These are phyloP conservation scores for Geotrichum aggregatum DNA, from an alignment of 1,139 yeast species.

Conservation along the genomic window DNA sequence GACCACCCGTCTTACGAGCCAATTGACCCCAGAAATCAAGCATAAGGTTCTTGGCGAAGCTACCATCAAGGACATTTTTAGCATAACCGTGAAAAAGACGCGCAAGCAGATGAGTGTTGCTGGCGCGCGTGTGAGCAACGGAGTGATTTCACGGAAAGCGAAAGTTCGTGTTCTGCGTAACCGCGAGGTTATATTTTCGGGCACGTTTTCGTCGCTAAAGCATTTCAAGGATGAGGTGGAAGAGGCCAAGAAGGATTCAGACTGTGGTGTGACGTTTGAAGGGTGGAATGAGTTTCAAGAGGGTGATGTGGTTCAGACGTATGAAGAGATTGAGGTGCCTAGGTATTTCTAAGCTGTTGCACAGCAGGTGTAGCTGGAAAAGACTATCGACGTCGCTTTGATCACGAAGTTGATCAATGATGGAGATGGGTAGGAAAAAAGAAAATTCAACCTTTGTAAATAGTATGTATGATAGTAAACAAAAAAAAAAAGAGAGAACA, in stretches of 20 bases:
- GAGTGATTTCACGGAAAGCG: slow-evolving; percentile 58
- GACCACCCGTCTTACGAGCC: slow-evolving; percentile 56
- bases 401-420: background rate
- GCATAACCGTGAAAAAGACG: slow-evolving; percentile 51
- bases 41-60: slow-evolving; percentile 66
- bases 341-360: slow-evolving; percentile 52
- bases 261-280: slow-evolving; percentile 80
- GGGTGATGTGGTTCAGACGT: slow-evolving; percentile 74
- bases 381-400: too few species aligned
- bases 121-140: slow-evolving; percentile 80
- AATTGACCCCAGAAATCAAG: slow-evolving; percentile 65
- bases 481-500: too few species aligned
- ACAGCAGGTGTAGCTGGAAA: too few species aligned
- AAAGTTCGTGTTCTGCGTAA: slow-evolving; percentile 61
- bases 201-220: slow-evolving; percentile 69
- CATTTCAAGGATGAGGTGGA: slow-evolving; percentile 76
- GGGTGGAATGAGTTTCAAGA: slow-evolving; percentile 64
- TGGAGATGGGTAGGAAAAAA: background rate
- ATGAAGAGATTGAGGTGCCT: slow-evolving; percentile 64
- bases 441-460: background rate
- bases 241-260: slow-evolving; percentile 79
- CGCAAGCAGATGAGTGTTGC: slow-evolving; percentile 63
- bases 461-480: too few species aligned
- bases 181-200: slow-evolving; percentile 54
- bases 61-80: slow-evolving; percentile 66